Percentiles rank a stretch among this genome's conserved stretches.
phyloP scores from a whole-genome alignment of 768 basidiomycete species.

The Tylopilus rubrobrunneus region DNA sequence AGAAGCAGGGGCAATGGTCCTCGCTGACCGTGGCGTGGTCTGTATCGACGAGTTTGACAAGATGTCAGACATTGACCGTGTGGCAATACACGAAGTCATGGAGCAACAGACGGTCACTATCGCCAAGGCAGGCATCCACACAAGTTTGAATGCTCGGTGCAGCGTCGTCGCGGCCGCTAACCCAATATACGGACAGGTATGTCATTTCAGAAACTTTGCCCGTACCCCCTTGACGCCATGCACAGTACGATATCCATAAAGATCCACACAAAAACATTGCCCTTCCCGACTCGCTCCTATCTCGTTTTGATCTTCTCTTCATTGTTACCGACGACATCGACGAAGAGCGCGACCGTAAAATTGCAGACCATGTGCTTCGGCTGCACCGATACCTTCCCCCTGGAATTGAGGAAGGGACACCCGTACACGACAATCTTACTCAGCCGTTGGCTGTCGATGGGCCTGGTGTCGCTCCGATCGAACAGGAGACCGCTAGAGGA shows the following conservation, averaged over 20 bases:
- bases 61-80: constrained; percentile 98
- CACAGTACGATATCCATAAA: constrained; percentile 98
- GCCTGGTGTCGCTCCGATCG: constrained; percentile 42
- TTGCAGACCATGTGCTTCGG: constrained; percentile 96
- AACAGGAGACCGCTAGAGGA: constrained; percentile 36
- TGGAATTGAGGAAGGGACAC: constrained; percentile 95
- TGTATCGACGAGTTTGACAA: constrained; percentile 99
- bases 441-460: constrained; percentile 89
- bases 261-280: constrained; percentile 99
- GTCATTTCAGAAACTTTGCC: constrained; percentile 14
- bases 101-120: constrained; percentile 99
- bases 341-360: constrained; percentile 86
- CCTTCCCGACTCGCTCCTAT: constrained; percentile 93
- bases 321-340: constrained; percentile 98
- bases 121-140: constrained; percentile 98
- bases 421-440: constrained; percentile 78
- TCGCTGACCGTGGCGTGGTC: constrained; percentile 97
- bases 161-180: constrained; percentile 98
- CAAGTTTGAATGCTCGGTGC: constrained; percentile 94
- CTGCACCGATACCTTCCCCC: constrained; percentile 97
- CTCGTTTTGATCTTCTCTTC: constrained; percentile 97
- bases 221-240: constrained; percentile 8
- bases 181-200: constrained; percentile 94
- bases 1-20: constrained; percentile 99
- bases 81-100: constrained; percentile 99